A percentile compares a stretch with the other conserved stretches of the same genome.
Conservation (phyloP, 2,329 filamentous ascomycete genomes). For the Thielaviopsis ethacetica region DNA sequence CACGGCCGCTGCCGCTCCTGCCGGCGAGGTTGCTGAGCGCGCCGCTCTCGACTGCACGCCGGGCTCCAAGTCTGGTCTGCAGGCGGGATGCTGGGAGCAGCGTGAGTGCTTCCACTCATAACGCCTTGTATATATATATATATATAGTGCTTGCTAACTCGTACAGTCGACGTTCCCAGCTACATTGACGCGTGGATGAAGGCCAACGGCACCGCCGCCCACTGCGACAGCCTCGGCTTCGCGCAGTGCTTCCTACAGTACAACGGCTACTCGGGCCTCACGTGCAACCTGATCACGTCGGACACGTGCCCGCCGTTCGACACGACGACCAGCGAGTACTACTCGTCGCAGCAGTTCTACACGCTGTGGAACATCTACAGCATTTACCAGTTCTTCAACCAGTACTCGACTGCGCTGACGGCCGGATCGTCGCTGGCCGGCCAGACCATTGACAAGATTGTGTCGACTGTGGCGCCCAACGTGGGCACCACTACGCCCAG, state of each 20-base stretch:
- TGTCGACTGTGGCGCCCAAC: conserved; percentile 15
- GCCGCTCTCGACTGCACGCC: conserved; percentile 4
- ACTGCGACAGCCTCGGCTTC: conserved; percentile 16
- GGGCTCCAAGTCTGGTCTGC: not conserved
- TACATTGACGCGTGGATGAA: conserved; percentile 16
- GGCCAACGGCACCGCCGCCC: conserved; percentile 16
- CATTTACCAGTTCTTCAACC: conserved; percentile 18
- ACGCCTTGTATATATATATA: too few species aligned
- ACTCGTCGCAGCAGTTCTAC: conserved; percentile 17
- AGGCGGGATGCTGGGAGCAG: conserved; percentile 7
- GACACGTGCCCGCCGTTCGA: conserved; percentile 15
- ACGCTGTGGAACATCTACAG: conserved; percentile 18
- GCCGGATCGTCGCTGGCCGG: conserved; percentile 16
- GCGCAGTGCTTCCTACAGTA: conserved; percentile 17
- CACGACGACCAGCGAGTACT: conserved; percentile 13
- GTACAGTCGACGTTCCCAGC: conserved; percentile 13
- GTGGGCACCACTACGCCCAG: conserved; percentile 13
- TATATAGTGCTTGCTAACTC: not conserved
- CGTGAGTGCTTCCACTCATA: not conserved
- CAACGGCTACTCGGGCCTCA: conserved; percentile 16
- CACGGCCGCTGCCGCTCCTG: not conserved
- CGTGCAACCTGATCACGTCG: conserved; percentile 16
- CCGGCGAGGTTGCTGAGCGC: not conserved
- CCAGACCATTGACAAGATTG: conserved; percentile 16
- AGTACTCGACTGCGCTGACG: conserved; percentile 16